Evolutionary conservation across 1,284 basidiomycete genomes (phyloP).

Genomic region (Singerocomus inundabilis): DNA sequence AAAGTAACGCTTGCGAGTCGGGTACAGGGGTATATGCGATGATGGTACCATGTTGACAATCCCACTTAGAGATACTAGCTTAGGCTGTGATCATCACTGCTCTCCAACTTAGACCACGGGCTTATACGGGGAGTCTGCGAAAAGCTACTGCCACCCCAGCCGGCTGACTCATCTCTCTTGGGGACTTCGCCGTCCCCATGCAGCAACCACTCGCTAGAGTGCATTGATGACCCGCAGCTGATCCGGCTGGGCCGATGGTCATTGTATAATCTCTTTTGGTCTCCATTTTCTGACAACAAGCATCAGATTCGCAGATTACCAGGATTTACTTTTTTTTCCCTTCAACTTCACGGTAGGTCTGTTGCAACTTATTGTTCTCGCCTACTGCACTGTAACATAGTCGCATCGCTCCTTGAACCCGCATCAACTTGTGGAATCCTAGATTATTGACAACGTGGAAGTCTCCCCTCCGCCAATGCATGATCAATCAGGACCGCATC

Average conservation of each 20-base stretch:
- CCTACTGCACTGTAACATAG: background rate
- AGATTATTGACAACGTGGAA: slow-evolving; percentile 50
- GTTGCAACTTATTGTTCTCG: background rate
- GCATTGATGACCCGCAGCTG: too few species aligned
- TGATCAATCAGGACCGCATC: slow-evolving; percentile 31
- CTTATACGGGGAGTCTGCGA: too few species aligned
- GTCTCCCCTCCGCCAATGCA: slow-evolving; percentile 45
- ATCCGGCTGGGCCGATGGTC: too few species aligned
- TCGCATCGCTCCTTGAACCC: background rate
- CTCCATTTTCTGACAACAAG: slow-evolving; percentile 1
- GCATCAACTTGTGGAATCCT: slow-evolving; percentile 22
- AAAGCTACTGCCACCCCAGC: too few species aligned
- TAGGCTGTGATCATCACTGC: too few species aligned
- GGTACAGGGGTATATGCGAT: too few species aligned
- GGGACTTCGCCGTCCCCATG: too few species aligned
- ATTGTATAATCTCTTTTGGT: background rate
- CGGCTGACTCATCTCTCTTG: too few species aligned
- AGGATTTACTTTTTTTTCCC: slow-evolving; percentile 8
- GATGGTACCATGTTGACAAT: too few species aligned
- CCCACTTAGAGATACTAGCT: too few species aligned
- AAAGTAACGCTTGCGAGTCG: background rate
- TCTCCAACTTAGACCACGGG: too few species aligned
- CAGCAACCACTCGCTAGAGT: too few species aligned
- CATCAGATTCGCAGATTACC: background rate
- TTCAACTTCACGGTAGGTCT: slow-evolving; percentile 11